Evolutionary conservation across 306 rosid species (phyloP).

Genomic region (Quercus suber): DNA sequence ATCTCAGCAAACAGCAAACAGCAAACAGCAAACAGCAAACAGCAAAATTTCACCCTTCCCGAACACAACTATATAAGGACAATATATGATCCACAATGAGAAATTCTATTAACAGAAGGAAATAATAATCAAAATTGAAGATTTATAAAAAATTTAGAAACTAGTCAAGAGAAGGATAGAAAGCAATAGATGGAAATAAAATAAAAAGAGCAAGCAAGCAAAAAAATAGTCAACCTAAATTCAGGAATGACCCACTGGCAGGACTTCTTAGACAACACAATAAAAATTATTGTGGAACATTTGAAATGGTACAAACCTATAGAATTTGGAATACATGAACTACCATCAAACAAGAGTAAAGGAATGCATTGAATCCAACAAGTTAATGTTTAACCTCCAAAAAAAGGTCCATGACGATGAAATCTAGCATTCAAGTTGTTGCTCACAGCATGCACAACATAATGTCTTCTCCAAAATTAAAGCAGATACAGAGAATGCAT

Average conservation of each 20-base stretch:
- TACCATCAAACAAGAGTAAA: conserved; percentile 27
- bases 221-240: conserved; percentile 2
- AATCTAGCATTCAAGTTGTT: conserved; percentile 29
- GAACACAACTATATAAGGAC: conserved; percentile 45
- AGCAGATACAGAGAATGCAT: conserved; percentile 1
- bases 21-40: conserved; percentile 24
- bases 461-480: conserved; percentile 16
- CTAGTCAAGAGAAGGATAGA: background rate
- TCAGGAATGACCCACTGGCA: conserved; percentile 7
- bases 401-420: conserved; percentile 34
- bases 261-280: conserved; percentile 5
- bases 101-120: background rate
- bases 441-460: conserved; percentile 23
- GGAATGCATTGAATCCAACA: conserved; percentile 39
- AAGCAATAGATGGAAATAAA: background rate
- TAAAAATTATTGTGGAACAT: conserved; percentile 17
- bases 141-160: background rate
- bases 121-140: conserved; percentile 17
- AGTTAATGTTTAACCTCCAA: conserved; percentile 45
- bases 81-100: conserved; percentile 29
- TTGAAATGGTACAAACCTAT: conserved; percentile 11
- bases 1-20: conserved; percentile 39
- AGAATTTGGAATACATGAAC: conserved; percentile 26
- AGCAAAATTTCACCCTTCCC: conserved; percentile 41
- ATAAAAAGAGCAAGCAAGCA: background rate